phyloP scores from a whole-genome alignment of 306 rosid genomes.

The Dryas drummondii region DNA sequence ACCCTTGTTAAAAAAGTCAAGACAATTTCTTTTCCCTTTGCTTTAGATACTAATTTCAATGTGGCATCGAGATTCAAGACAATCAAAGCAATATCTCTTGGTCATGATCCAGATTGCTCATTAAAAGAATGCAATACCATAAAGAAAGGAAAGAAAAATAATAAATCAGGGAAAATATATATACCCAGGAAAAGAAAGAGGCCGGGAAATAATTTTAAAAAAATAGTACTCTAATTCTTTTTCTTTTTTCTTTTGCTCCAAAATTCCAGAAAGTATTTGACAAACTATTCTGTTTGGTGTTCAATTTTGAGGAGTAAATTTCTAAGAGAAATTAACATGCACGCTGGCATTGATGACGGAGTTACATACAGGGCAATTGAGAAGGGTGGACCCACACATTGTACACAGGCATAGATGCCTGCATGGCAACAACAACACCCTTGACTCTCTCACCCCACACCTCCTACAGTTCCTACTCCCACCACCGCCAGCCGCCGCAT shows the following conservation, averaged over 20 bases:
- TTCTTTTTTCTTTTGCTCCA: not conserved
- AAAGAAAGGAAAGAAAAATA: not conserved
- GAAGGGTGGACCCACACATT: conserved; percentile 69
- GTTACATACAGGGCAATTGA: conserved; percentile 73
- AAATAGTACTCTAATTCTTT: conserved; percentile 6
- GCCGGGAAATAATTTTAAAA: not conserved
- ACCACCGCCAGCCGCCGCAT: not conserved
- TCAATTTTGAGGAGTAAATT: conserved; percentile 4
- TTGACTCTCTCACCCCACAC: conserved; percentile 68
- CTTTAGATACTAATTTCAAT: not conserved
- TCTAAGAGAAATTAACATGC: conserved; percentile 76
- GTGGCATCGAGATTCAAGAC: not conserved
- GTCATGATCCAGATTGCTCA: not conserved
- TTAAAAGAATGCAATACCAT: not conserved
- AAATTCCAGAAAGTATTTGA: conserved; percentile 10
- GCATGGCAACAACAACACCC: conserved; percentile 79
- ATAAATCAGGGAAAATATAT: not conserved
- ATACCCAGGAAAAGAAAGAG: not conserved
- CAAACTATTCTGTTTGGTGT: conserved; percentile 1
- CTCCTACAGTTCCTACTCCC: conserved; percentile 46
- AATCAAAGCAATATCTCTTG: not conserved
- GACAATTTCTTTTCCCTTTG: not conserved
- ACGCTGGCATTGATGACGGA: conserved; percentile 68
- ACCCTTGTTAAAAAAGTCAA: not conserved
- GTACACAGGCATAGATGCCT: conserved; percentile 86